phyloP scores from a whole-genome alignment of 805 yeast genomes.

The Metahyphopichia silvanorum region DNA sequence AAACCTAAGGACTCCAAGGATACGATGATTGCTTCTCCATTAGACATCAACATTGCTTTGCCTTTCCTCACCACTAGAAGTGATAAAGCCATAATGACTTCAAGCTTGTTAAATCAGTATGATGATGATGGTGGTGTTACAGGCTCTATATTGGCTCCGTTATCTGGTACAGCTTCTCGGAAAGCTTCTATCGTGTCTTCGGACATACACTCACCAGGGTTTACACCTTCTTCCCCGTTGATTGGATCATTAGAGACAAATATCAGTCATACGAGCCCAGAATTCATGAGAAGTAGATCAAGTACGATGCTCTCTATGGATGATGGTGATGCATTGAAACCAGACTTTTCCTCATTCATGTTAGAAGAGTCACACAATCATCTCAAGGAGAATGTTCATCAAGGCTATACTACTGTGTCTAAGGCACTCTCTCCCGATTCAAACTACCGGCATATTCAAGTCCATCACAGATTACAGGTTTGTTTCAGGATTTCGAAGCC shows the following conservation, averaged over 20 bases:
- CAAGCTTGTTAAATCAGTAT: constrained; percentile 9
- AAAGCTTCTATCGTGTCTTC: constrained; percentile 19
- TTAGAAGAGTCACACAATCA: constrained; percentile 18
- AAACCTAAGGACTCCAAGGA: constrained; percentile 3
- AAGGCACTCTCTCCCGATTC: constrained; percentile 59
- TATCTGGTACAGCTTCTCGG: constrained; percentile 18
- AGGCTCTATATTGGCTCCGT: not conserved
- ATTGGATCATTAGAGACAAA: constrained; percentile 41
- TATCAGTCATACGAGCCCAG: constrained; percentile 19
- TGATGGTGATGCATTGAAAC: constrained; percentile 20
- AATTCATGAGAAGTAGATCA: not conserved
- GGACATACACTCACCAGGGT: constrained; percentile 5
- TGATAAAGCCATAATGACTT: constrained; percentile 27
- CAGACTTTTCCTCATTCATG: constrained; percentile 28
- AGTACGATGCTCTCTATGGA: not conserved
- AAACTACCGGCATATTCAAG: constrained; percentile 58
- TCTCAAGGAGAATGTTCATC: constrained; percentile 24
- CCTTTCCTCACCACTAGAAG: constrained; percentile 39
- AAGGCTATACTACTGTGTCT: constrained; percentile 31
- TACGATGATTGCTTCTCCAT: constrained; percentile 39
- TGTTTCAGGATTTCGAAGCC: constrained; percentile 66
- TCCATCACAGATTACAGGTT: constrained; percentile 67
- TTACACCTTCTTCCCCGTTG: constrained; percentile 27
- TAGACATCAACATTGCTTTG: constrained; percentile 41
- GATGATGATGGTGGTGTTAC: constrained; percentile 9